These are phyloP conservation scores for Rhynchosporium graminicola DNA, from an alignment of 2,329 filamentous ascomycete genomes.

Conservation along the genomic window DNA sequence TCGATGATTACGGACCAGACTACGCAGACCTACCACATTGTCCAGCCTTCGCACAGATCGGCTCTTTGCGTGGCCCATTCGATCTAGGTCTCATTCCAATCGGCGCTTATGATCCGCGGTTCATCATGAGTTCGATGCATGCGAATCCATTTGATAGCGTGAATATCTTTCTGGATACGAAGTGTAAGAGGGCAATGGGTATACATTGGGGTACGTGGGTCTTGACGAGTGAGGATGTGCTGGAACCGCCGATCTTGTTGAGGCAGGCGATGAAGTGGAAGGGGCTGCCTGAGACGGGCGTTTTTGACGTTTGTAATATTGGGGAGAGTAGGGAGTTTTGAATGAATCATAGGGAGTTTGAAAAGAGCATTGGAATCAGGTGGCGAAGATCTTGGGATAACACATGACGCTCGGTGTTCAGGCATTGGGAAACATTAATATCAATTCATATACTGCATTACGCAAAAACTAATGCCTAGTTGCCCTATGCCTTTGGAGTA, in stretches of 20 bases:
- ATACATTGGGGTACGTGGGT: conserved; percentile 94
- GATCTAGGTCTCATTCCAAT: conserved; percentile 93
- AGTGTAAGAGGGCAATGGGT: conserved; percentile 74
- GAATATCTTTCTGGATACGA: conserved; percentile 84
- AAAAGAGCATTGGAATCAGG: conserved; percentile 23
- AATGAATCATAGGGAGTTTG: conserved; percentile 45
- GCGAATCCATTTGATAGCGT: conserved; percentile 85
- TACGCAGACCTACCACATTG: conserved; percentile 69
- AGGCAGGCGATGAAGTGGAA: conserved; percentile 69
- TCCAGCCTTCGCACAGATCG: conserved; percentile 85
- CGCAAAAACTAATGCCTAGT: conserved; percentile 7
- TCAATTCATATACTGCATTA: conserved; percentile 6
- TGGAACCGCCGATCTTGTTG: conserved; percentile 76
- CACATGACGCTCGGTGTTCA: conserved; percentile 2
- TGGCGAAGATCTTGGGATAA: neutral
- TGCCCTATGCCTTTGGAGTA: conserved; percentile 26
- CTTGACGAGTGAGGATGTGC: conserved; percentile 74
- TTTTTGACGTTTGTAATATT: conserved; percentile 83
- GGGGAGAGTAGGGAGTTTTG: conserved; percentile 79
- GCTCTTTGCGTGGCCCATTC: conserved; percentile 77
- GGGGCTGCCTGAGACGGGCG: conserved; percentile 66
- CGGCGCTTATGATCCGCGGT: conserved; percentile 77
- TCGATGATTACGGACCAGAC: conserved; percentile 72
- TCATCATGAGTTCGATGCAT: conserved; percentile 78
- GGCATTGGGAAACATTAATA: conserved; percentile 13